A percentile compares a stretch with the other conserved stretches of the same genome.
These are phyloP conservation scores for Coffea canephora DNA, from an alignment of 257 asterid species.

Conservation along the genomic window DNA sequence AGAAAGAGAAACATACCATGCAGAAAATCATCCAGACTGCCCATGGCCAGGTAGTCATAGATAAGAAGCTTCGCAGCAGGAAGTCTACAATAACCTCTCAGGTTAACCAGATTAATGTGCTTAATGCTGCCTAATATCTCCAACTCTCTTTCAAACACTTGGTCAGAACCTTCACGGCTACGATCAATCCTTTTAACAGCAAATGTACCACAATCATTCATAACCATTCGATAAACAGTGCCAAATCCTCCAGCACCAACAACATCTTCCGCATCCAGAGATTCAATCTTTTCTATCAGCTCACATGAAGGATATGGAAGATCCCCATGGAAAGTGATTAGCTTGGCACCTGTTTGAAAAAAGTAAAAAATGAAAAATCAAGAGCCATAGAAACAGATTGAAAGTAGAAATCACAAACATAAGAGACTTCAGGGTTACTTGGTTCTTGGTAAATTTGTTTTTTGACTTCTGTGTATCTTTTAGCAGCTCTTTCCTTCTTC, in stretches of 20 bases:
- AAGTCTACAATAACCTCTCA: constrained; percentile 93
- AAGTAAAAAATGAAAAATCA: neutral
- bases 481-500: constrained; percentile 82
- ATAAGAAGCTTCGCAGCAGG: constrained; percentile 85
- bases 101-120: constrained; percentile 87
- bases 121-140: constrained; percentile 92
- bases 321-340: constrained; percentile 93
- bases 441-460: constrained; percentile 87
- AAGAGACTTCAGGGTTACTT: constrained; percentile 35
- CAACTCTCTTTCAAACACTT: constrained; percentile 89
- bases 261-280: constrained; percentile 80
- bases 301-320: constrained; percentile 95
- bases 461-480: constrained; percentile 81
- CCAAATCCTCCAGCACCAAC: constrained; percentile 99
- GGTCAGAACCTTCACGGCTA: constrained; percentile 88
- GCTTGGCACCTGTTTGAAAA: constrained; percentile 63
- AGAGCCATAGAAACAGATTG: neutral
- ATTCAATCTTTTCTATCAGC: constrained; percentile 93
- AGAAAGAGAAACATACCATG: constrained; percentile 55
- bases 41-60: constrained; percentile 85
- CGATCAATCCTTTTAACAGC: constrained; percentile 92
- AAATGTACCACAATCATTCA: constrained; percentile 96
- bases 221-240: constrained; percentile 96
- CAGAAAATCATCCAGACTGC: constrained; percentile 83
- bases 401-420: neutral